These are phyloP conservation scores for Achaetomium macrosporum DNA, from an alignment of 2,329 filamentous ascomycete genomes.

Conservation along the genomic window DNA sequence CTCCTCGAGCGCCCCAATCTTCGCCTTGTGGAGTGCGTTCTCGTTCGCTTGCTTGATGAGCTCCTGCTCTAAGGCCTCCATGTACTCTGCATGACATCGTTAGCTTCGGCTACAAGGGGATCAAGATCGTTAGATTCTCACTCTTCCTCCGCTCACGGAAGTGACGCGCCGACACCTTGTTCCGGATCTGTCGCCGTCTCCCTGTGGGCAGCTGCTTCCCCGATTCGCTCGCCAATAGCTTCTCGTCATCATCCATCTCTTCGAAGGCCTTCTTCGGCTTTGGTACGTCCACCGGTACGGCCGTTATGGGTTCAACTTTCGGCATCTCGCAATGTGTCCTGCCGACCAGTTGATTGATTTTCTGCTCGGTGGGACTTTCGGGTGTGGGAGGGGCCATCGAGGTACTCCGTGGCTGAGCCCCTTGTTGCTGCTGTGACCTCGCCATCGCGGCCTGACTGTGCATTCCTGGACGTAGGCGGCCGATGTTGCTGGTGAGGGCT, in stretches of 20 bases:
- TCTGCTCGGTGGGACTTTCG: conserved; percentile 63
- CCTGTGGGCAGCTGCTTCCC: conserved; percentile 99
- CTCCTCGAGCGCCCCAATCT: conserved; percentile 76
- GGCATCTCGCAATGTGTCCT: conserved; percentile 76
- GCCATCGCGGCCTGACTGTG: conserved; percentile 82
- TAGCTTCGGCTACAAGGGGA: conserved; percentile 35
- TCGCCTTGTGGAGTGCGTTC: conserved; percentile 68
- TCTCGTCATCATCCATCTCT: conserved; percentile 97
- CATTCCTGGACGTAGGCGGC: conserved; percentile 86
- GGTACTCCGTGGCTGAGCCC: conserved; percentile 39
- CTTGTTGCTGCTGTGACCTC: conserved; percentile 60
- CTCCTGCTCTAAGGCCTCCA: conserved; percentile 86
- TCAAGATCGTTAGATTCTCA: conserved; percentile 41
- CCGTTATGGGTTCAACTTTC: conserved; percentile 47
- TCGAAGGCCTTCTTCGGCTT: conserved; percentile 83
- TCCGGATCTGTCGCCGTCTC: conserved; percentile 91
- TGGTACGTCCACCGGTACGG: conserved; percentile 61
- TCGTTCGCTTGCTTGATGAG: conserved; percentile 79
- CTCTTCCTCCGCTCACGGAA: conserved; percentile 98
- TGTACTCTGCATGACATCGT: conserved; percentile 74
- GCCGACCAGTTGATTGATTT: conserved; percentile 86
- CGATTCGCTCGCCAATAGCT: conserved; percentile 88
- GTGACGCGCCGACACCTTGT: conserved; percentile 96
- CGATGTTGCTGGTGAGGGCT: conserved; percentile 50
- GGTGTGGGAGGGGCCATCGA: too few relatives aligned